These are phyloP conservation scores for Exophiala sp. DNA, from an alignment of 2,329 filamentous ascomycete genomes.

Conservation along the genomic window DNA sequence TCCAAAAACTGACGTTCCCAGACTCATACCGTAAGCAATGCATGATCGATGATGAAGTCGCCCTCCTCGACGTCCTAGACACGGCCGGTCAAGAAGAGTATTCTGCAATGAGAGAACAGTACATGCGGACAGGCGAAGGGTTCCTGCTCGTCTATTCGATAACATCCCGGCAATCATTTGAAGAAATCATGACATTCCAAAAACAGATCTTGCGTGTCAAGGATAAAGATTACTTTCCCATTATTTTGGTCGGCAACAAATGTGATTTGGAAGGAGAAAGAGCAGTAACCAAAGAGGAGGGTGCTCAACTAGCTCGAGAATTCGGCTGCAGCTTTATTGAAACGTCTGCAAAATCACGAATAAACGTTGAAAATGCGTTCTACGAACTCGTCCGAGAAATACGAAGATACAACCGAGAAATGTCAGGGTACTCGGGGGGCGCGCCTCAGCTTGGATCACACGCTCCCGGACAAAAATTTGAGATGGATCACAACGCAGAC, in stretches of 20 bases:
- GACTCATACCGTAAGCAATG: slow-evolving; percentile 99
- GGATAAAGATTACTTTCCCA: slow-evolving; percentile 99
- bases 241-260: slow-evolving; percentile 99
- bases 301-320: slow-evolving; percentile 75
- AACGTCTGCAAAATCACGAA: slow-evolving; percentile 95
- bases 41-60: slow-evolving; percentile 96
- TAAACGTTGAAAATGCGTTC: slow-evolving; percentile 98
- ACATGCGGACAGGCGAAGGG: slow-evolving; percentile 98
- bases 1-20: slow-evolving; percentile 39
- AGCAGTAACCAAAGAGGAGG: slow-evolving; percentile 90
- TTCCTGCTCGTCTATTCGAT: slow-evolving; percentile 98
- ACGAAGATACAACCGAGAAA: slow-evolving; percentile 95
- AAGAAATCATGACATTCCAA: slow-evolving; percentile 98
- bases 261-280: slow-evolving; percentile 94
- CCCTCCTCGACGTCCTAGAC: slow-evolving; percentile 94
- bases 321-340: slow-evolving; percentile 99
- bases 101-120: slow-evolving; percentile 98
- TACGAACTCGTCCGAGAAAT: slow-evolving; percentile 98
- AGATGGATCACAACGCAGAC: slow-evolving; percentile 64
- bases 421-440: slow-evolving; percentile 69
- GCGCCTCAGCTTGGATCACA: slow-evolving; percentile 67
- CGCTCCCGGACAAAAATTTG: slow-evolving; percentile 47
- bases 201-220: slow-evolving; percentile 98
- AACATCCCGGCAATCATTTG: slow-evolving; percentile 93
- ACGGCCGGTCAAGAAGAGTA: slow-evolving; percentile 99